Conservation (phyloP, 371 early-diverging fungal genomes). For the Saksenaea oblongispora region DNA sequence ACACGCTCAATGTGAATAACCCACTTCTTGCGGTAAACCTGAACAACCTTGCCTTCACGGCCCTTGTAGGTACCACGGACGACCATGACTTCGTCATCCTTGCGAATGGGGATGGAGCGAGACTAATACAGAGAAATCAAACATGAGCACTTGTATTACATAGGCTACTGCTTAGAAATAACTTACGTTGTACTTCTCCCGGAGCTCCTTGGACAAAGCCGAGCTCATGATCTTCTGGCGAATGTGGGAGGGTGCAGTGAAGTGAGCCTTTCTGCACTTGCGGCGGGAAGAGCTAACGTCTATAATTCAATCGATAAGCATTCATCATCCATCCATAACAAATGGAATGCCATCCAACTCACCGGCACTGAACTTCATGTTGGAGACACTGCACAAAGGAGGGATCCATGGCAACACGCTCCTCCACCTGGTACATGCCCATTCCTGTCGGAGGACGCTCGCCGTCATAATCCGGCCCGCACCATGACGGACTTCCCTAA, state of each 20-base stretch:
- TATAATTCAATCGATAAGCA: slow-evolving; percentile 18
- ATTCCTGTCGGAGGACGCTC: slow-evolving; percentile 1
- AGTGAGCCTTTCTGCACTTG: slow-evolving; percentile 98
- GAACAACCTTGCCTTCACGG: slow-evolving; percentile 94
- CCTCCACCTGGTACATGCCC: slow-evolving; percentile 7
- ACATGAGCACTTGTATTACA: slow-evolving; percentile 2
- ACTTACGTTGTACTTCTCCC: slow-evolving; percentile 92
- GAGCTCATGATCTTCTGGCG: slow-evolving; percentile 97
- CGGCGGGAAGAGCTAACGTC: slow-evolving; percentile 94
- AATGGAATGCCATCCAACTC: slow-evolving; percentile 1
- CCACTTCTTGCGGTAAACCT: slow-evolving; percentile 98
- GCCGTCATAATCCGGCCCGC: slow-evolving; percentile 6
- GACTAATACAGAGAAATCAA: slow-evolving; percentile 37
- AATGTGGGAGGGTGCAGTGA: slow-evolving; percentile 93
- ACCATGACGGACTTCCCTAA: background rate
- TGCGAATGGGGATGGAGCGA: slow-evolving; percentile 95
- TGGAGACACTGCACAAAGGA: slow-evolving; percentile 14
- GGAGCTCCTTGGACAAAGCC: slow-evolving; percentile 95
- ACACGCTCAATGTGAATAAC: slow-evolving; percentile 98
- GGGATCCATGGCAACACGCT: slow-evolving; percentile 7
- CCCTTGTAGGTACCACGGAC: slow-evolving; percentile 97
- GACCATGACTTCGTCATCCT: slow-evolving; percentile 96
- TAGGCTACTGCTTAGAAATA: slow-evolving; percentile 4
- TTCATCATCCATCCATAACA: background rate
- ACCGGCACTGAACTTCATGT: slow-evolving; percentile 48